phyloP scores from a whole-genome alignment of 2,329 filamentous ascomycete species.

The Fusarium abutilonis region DNA sequence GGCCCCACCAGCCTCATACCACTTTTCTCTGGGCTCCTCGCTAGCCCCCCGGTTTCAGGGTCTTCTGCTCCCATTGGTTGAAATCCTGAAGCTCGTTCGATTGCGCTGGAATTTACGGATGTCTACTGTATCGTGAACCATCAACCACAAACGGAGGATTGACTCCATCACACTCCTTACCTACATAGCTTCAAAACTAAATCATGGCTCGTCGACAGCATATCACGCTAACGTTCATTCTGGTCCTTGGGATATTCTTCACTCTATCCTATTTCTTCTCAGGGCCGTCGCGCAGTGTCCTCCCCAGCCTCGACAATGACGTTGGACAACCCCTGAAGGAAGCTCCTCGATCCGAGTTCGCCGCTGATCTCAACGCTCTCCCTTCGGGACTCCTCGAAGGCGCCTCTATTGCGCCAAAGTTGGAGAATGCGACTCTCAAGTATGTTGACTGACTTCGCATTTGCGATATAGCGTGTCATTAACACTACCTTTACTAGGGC shows the following conservation, averaged over 20 bases:
- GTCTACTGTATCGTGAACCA: constrained; percentile 37
- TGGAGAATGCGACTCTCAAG: constrained; percentile 86
- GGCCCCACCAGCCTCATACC: constrained; percentile 39
- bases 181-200: constrained; percentile 1
- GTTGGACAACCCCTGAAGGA: constrained; percentile 42
- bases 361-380: constrained; percentile 55
- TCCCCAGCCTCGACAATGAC: constrained; percentile 37
- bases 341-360: constrained; percentile 45
- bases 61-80: constrained; percentile 33
- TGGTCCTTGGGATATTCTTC: constrained; percentile 65
- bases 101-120: constrained; percentile 21
- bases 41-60: constrained; percentile 16
- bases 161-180: constrained; percentile 38
- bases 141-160: constrained; percentile 37
- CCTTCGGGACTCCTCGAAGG: constrained; percentile 67
- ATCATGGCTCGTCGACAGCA: constrained; percentile 64
- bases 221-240: constrained; percentile 62
- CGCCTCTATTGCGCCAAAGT: constrained; percentile 79
- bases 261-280: constrained; percentile 69
- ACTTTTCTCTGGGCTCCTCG: constrained; percentile 22
- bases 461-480: constrained; percentile 3
- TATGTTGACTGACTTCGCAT: constrained; percentile 50
- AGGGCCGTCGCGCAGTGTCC: constrained; percentile 47
- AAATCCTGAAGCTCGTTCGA: constrained; percentile 38
- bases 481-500: constrained; percentile 53